Conservation (phyloP, 352 stramenopile genomes). For the Globisporangium spinosum region DNA sequence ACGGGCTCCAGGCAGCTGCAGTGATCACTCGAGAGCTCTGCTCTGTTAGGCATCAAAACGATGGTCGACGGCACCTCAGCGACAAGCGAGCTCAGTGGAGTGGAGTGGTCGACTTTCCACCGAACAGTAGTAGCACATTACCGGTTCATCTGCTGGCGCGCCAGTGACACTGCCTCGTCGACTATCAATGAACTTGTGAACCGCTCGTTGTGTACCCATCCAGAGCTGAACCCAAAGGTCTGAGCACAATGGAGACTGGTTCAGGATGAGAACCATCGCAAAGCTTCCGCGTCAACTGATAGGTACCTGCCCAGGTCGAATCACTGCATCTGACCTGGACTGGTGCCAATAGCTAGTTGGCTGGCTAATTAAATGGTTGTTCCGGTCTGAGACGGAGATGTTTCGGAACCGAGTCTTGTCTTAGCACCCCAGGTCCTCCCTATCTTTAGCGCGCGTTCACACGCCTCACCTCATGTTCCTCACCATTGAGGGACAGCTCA, state of each 20-base stretch:
- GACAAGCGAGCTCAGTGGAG: not conserved
- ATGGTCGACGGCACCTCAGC: not conserved
- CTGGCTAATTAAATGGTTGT: not conserved
- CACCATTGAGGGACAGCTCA: not conserved
- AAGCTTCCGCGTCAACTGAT: not conserved
- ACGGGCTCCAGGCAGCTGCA: not conserved
- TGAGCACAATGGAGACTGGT: not conserved
- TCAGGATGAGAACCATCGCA: not conserved
- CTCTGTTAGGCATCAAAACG: not conserved
- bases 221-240: not conserved
- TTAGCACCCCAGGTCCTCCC: not conserved
- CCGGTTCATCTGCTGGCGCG: not conserved
- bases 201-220: not conserved
- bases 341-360: not conserved
- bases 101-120: not conserved
- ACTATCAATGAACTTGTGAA: not conserved
- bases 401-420: not conserved
- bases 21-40: not conserved
- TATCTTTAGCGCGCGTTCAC: not conserved
- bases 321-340: not conserved
- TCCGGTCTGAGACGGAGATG: not conserved
- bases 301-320: not conserved
- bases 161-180: not conserved
- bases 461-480: not conserved
- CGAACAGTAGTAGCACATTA: not conserved